Percentiles rank a stretch among this genome's conserved stretches.
Evolutionary conservation across 1,284 basidiomycete species (phyloP).

Genomic region (Retiboletus flavoniger): DNA sequence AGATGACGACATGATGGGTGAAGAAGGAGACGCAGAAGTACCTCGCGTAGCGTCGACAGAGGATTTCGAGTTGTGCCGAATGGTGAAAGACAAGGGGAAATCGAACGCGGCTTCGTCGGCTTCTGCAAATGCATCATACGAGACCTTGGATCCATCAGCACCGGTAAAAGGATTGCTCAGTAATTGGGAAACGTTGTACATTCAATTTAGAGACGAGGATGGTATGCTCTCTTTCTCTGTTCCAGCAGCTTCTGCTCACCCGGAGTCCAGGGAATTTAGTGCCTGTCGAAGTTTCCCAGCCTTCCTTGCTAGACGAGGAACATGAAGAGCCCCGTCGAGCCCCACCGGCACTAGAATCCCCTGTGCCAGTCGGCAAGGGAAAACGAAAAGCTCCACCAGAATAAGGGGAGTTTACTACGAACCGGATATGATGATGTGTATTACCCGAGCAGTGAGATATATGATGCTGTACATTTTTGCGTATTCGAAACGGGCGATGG

Average conservation of each 20-base stretch:
- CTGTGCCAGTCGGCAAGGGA: constrained; percentile 38
- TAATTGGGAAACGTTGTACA: constrained; percentile 65
- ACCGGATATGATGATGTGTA: not conserved
- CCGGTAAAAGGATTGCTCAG: constrained; percentile 49
- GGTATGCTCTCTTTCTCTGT: constrained; percentile 44
- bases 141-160: constrained; percentile 45
- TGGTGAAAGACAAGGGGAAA: constrained; percentile 50
- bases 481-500: not conserved
- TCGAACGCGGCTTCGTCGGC: constrained; percentile 35
- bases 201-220: constrained; percentile 60
- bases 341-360: constrained; percentile 15
- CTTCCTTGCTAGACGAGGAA: constrained; percentile 44
- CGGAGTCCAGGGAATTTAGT: constrained; percentile 37
- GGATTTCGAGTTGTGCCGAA: constrained; percentile 67
- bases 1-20: constrained; percentile 24
- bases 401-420: constrained; percentile 1
- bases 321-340: constrained; percentile 38
- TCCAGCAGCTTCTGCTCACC: not conserved
- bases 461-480: constrained; percentile 19
- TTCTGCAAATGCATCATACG: constrained; percentile 38
- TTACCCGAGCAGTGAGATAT: constrained; percentile 11
- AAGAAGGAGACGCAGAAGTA: constrained; percentile 34
- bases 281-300: constrained; percentile 44
- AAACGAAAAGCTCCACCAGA: constrained; percentile 46
- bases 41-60: constrained; percentile 44